Conservation (phyloP, 2,329 filamentous ascomycete species). For the Exophiala spinifera region DNA sequence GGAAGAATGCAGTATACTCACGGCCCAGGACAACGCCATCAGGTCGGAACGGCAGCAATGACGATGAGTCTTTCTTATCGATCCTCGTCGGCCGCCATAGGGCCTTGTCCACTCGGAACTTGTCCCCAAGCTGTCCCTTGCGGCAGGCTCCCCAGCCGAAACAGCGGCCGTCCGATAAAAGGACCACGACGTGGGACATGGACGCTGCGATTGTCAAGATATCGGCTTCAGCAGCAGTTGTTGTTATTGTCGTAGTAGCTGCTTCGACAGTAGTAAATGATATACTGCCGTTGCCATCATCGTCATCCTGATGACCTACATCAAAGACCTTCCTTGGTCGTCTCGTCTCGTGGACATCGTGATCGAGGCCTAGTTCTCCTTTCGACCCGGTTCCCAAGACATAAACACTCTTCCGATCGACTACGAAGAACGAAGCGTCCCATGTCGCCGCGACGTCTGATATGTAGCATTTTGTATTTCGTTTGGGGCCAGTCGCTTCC, state of each 20-base stretch:
- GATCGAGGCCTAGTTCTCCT: slow-evolving; percentile 69
- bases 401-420: slow-evolving; percentile 53
- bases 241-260: background rate
- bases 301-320: slow-evolving; percentile 6
- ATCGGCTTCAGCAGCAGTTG: slow-evolving; percentile 26
- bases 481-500: background rate
- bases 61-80: slow-evolving; percentile 37
- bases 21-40: slow-evolving; percentile 71
- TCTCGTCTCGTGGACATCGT: slow-evolving; percentile 22
- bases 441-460: slow-evolving; percentile 68
- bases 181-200: slow-evolving; percentile 72
- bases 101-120: slow-evolving; percentile 45
- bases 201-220: slow-evolving; percentile 55
- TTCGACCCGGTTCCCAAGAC: slow-evolving; percentile 65
- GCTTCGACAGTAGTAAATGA: background rate
- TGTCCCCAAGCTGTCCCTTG: slow-evolving; percentile 75
- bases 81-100: slow-evolving; percentile 63
- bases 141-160: slow-evolving; percentile 88
- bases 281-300: background rate
- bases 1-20: slow-evolving; percentile 76
- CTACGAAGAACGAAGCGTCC: slow-evolving; percentile 64
- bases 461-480: slow-evolving; percentile 19
- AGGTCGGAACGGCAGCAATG: slow-evolving; percentile 56
- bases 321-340: slow-evolving; percentile 14
- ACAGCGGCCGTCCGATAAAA: slow-evolving; percentile 71